phyloP scores from a whole-genome alignment of 805 yeast species.

The Nadsonia fulvescens region DNA sequence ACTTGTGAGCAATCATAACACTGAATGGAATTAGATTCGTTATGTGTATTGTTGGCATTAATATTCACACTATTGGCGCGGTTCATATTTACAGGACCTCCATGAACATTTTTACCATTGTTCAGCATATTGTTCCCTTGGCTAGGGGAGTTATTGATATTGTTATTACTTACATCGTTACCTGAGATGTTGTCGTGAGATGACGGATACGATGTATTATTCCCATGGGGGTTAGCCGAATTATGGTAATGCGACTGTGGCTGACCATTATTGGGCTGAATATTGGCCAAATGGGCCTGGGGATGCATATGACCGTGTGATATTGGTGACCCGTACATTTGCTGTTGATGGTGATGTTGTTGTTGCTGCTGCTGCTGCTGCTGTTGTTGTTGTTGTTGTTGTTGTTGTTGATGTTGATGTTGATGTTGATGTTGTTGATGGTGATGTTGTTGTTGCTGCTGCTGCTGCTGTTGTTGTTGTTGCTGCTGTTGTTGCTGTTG shows the following conservation, averaged over 20 bases:
- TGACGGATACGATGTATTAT: no score
- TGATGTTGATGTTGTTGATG: slow-evolving; percentile 1
- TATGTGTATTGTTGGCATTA: not conserved
- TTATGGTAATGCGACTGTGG: not conserved
- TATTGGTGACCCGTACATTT: not conserved
- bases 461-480: not conserved
- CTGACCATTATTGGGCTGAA: not conserved
- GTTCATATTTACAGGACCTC: not conserved
- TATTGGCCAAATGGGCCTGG: not conserved
- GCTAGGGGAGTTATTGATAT: not conserved
- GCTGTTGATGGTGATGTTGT: not conserved
- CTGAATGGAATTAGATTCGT: slow-evolving; percentile 4
- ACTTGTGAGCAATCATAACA: slow-evolving; percentile 11
- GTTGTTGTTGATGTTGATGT: not conserved
- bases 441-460: slow-evolving; percentile 1
- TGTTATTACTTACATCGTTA: not conserved
- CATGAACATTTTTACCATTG: not conserved
- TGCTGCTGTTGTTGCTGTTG: slow-evolving; percentile 1
- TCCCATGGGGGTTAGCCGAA: slow-evolving; percentile 1
- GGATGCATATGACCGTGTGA: not conserved
- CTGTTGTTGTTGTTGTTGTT: not conserved
- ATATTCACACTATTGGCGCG: not conserved
- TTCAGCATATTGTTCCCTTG: not conserved
- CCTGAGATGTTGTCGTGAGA: no score
- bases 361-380: not conserved